Base-by-base conservation (phyloP, 2,329 filamentous ascomycete species). In the Tolypocladium sp. region DNA sequence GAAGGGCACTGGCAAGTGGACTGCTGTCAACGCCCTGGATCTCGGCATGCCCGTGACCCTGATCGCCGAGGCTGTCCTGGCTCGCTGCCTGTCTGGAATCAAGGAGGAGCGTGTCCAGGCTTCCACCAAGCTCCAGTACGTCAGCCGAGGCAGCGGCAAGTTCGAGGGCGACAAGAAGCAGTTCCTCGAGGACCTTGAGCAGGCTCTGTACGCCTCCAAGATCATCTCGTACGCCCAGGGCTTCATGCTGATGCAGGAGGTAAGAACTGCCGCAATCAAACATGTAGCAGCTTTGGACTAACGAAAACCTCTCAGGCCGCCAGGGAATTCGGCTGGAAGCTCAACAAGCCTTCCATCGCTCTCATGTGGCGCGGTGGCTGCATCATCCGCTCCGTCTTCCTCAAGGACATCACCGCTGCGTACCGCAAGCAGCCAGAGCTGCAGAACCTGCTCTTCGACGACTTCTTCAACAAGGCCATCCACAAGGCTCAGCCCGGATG, bases 1-100 rank as follows among this genome's bases (percentile, higher is more conserved):
- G 84, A 99, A 99, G 84, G 94, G 94, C 80, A 97, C 94, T 69
- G 94, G 94, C 80, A 97, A 99, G 85, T 99, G 94, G 94, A 99
- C 94, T 67, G 93, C 94, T 72, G 95, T 99, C 81, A 99, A 99
- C 80, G 92, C 94, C 66, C 88, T 99, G 62, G 94, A 99, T 77
- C 89, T 99, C 63, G 94, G 94, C 72, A 96, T 96, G 91, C 94
- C 94, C 73, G 94, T 99, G 69, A 97, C 94, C 63, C 82, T 99
- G 69, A 99, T 99, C 68, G 94, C 93, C 63, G 94, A 99, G 84
- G 89, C 94, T 67, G 94, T 99, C 69, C 92, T 97, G 73, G 86
- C 92, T 67, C 91, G 94, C 72, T 97, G 94, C 84, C 77, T 99
- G 77, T 96, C 90, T 68, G 89, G 89, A 65, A 86, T 97, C 80